Conservation (phyloP, 768 basidiomycete species). For the Tylopilus sp. region DNA sequence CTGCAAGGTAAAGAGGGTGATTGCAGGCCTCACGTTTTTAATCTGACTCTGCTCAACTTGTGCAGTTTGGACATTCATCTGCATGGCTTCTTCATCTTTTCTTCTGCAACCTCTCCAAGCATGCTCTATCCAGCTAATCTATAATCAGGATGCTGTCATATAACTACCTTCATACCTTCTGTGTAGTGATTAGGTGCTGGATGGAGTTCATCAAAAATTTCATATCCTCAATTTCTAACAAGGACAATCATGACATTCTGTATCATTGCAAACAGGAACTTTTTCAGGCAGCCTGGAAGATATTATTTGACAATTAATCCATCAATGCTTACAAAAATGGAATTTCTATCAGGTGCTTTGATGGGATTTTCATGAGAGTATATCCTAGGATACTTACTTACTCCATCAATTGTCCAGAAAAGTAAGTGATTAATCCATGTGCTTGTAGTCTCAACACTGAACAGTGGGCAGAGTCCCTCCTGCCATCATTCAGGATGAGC, state of each 20-base stretch:
- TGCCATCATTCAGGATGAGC: not conserved
- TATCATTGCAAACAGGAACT: not conserved
- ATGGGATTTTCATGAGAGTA: not conserved
- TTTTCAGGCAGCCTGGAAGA: not conserved
- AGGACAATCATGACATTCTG: not conserved
- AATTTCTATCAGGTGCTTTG: not conserved
- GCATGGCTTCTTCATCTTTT: slow-evolving; percentile 9
- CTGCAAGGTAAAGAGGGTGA: slow-evolving; percentile 4
- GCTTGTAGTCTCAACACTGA: not conserved
- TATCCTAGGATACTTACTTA: not conserved
- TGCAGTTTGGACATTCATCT: slow-evolving; percentile 11
- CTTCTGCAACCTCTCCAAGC: not conserved
- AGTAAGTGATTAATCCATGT: not conserved
- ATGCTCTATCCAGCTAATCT: slow-evolving; percentile 6
- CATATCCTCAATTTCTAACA: not conserved
- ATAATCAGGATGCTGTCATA: slow-evolving; percentile 13
- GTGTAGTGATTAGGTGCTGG: slow-evolving; percentile 4
- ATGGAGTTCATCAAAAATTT: not conserved
- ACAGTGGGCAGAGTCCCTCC: not conserved
- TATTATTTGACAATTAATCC: not conserved
- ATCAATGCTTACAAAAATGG: not conserved
- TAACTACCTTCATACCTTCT: slow-evolving; percentile 20
- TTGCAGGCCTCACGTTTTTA: slow-evolving; percentile 15
- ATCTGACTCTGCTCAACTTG: slow-evolving; percentile 9
- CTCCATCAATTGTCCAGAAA: not conserved